A percentile compares a stretch with the other conserved stretches of the same genome.
Evolutionary conservation across 169 alveolate genomes (phyloP).

Genomic region (Plasmodium ovale): DNA sequence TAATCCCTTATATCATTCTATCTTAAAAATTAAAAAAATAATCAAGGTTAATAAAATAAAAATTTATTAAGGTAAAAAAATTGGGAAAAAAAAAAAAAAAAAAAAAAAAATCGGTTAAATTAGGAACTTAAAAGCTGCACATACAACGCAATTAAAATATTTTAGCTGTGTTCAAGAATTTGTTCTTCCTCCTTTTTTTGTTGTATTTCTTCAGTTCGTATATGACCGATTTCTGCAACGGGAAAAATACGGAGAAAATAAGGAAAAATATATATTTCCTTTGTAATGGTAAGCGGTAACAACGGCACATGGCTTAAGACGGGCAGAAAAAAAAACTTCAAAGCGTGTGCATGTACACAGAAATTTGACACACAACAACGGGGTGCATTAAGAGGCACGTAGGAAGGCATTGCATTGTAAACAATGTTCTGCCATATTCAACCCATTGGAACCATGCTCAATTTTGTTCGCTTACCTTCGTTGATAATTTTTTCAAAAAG

Average conservation of each 20-base stretch:
- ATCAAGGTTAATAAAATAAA: too few relatives aligned
- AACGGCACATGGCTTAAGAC: neutral
- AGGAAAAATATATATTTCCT: neutral
- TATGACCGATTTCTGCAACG: conserved; percentile 24
- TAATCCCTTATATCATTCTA: too few relatives aligned
- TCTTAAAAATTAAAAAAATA: too few relatives aligned
- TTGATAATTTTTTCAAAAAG: conserved; percentile 79
- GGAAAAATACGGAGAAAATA: neutral
- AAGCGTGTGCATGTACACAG: too few relatives aligned
- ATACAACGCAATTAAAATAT: conserved; percentile 11
- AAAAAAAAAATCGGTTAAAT: too few relatives aligned
- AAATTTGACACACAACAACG: too few relatives aligned
- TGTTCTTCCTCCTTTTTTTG: conserved; percentile 27
- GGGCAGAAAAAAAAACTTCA: neutral
- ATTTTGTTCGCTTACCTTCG: conserved; percentile 38
- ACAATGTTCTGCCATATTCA: neutral
- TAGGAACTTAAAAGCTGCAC: too few relatives aligned
- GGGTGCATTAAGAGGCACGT: too few relatives aligned
- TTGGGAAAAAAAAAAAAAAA: too few relatives aligned
- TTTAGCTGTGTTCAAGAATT: neutral
- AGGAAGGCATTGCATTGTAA: too few relatives aligned
- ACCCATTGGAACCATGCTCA: neutral
- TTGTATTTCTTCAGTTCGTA: conserved; percentile 30
- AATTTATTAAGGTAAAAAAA: too few relatives aligned
- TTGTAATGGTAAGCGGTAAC: neutral